These are phyloP conservation scores for Neurospora sp. DNA, from an alignment of 495 filamentous ascomycete species.

Conservation along the genomic window DNA sequence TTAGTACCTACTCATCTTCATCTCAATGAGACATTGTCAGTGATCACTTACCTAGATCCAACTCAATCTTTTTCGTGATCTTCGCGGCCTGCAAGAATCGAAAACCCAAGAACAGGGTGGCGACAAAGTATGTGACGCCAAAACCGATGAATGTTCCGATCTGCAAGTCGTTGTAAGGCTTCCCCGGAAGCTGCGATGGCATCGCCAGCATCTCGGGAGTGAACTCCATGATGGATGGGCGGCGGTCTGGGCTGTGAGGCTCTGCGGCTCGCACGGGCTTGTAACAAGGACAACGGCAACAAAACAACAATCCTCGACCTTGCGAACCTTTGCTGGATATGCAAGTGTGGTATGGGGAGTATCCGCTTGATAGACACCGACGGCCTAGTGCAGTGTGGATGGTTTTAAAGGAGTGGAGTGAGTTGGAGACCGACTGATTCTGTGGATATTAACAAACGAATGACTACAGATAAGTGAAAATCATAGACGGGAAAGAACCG, in stretches of 20 bases:
- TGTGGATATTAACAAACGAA: background rate
- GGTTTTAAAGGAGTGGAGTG: background rate
- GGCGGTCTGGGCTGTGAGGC: background rate
- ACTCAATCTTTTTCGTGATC: constrained; percentile 3
- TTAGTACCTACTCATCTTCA: background rate
- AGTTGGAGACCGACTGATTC: background rate
- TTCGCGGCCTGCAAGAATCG: constrained; percentile 6
- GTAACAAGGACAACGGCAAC: background rate
- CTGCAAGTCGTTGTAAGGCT: constrained; percentile 3
- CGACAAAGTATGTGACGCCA: constrained; percentile 5
- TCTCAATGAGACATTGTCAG: background rate
- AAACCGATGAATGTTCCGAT: constrained; percentile 1
- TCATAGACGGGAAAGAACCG: background rate
- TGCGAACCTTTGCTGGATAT: background rate
- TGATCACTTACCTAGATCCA: constrained; percentile 1
- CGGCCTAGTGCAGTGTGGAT: background rate
- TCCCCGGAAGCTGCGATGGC: background rate
- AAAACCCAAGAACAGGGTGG: constrained; percentile 4
- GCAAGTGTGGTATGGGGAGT: background rate
- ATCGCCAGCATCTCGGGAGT: background rate
- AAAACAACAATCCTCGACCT: background rate
- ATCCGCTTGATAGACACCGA: too few relatives aligned
- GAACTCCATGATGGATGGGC: background rate
- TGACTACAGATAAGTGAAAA: background rate
- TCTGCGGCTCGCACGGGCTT: background rate